phyloP scores from a whole-genome alignment of 2,329 filamentous ascomycete species.

The Trichocomaceae sp. region DNA sequence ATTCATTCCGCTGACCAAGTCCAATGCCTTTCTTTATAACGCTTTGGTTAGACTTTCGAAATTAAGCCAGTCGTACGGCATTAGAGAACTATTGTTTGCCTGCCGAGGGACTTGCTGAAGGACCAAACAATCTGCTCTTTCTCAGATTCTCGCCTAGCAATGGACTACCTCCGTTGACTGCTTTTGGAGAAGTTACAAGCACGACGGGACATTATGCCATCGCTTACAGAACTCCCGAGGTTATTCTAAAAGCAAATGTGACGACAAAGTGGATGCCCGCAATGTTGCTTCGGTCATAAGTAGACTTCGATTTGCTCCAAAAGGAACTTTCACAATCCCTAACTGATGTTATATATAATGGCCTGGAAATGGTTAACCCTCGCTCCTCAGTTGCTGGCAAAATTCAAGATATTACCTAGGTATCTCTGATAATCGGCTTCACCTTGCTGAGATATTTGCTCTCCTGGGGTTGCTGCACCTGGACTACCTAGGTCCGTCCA shows the following conservation, averaged over 20 bases:
- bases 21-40: no score
- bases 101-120: no score
- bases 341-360: no score
- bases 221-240: slow-evolving; percentile 36
- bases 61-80: neutral
- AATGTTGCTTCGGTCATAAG: slow-evolving; percentile 33
- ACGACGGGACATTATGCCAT: slow-evolving; percentile 36
- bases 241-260: slow-evolving; percentile 34
- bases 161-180: slow-evolving; percentile 19
- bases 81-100: no score
- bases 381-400: no score
- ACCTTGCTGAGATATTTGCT: slow-evolving; percentile 16
- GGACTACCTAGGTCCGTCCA: slow-evolving; percentile 5
- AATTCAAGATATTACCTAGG: no score
- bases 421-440: slow-evolving; percentile 12
- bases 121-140: slow-evolving; percentile 28
- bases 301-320: no score
- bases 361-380: no score
- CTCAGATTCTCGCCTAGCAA: slow-evolving; percentile 22
- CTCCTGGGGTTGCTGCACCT: slow-evolving; percentile 13
- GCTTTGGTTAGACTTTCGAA: neutral
- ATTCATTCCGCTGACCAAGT: no score
- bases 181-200: slow-evolving; percentile 33
- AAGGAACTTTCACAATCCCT: no score
- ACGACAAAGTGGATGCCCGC: slow-evolving; percentile 37